A percentile compares a stretch with the other conserved stretches of the same genome.
Conservation (phyloP, 371 early-diverging fungal genomes). For the Blakeslea trispora region DNA sequence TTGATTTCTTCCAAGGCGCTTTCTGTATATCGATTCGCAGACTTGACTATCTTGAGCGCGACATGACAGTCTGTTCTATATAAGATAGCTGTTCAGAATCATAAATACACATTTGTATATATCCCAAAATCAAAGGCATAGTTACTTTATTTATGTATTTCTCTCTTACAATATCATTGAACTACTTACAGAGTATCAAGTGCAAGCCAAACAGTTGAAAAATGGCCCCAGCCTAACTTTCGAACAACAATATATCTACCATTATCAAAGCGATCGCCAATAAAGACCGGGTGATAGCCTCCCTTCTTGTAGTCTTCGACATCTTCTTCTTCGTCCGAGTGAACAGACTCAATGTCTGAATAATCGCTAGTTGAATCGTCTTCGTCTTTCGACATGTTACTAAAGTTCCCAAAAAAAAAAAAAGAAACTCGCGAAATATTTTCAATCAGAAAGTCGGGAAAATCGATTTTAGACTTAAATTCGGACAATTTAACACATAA, state of each 20-base stretch:
- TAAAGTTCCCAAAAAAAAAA: not conserved
- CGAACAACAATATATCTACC: conserved; percentile 81
- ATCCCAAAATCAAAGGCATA: not conserved
- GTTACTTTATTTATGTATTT: not conserved
- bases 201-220: conserved; percentile 96
- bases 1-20: conserved; percentile 96
- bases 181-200: conserved; percentile 68
- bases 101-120: no score
- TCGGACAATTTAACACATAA: no score
- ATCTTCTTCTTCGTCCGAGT: conserved; percentile 84
- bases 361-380: conserved; percentile 29
- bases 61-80: conserved; percentile 72
- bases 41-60: conserved; percentile 96
- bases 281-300: conserved; percentile 91
- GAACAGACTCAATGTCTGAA: conserved; percentile 23
- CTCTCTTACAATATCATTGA: no score
- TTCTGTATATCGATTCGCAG: conserved; percentile 92
- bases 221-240: conserved; percentile 98
- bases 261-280: conserved; percentile 84
- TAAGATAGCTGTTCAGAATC: not conserved
- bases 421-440: no score
- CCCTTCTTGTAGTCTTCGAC: conserved; percentile 87
- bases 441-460: no score
- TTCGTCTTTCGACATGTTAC: conserved; percentile 18
- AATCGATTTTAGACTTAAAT: no score